These are phyloP conservation scores for Platanus orientalis DNA, from an alignment of 164 flowering plant species.

Conservation along the genomic window DNA sequence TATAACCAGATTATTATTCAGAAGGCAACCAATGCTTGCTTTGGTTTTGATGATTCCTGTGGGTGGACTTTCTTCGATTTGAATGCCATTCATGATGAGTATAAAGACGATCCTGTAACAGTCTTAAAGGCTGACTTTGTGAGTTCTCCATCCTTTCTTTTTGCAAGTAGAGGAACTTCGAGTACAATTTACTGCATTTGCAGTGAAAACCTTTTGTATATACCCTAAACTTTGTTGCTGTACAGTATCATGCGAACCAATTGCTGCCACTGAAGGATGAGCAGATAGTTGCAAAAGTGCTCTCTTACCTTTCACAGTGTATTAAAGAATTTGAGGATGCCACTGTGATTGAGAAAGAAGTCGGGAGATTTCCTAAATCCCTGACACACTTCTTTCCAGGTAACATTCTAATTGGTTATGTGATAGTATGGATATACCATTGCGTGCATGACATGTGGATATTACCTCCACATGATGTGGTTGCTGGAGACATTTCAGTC, in stretches of 20 bases:
- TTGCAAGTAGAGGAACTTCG: background rate
- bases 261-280: conserved; percentile 52
- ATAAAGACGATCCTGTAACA: conserved; percentile 40
- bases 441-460: background rate
- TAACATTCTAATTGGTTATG: conserved; percentile 4
- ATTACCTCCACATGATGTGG: background rate
- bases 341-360: conserved; percentile 32
- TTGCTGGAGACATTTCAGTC: background rate
- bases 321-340: conserved; percentile 39
- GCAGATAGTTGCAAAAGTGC: conserved; percentile 34
- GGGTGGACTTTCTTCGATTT: conserved; percentile 70
- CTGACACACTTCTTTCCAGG: conserved; percentile 65
- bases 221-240: background rate
- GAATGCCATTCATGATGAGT: conserved; percentile 49
- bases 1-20: conserved; percentile 45
- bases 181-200: background rate
- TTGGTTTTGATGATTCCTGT: conserved; percentile 40
- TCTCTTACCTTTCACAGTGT: conserved; percentile 42
- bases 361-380: conserved; percentile 41
- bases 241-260: conserved; percentile 59
- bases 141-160: conserved; percentile 20
- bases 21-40: conserved; percentile 44
- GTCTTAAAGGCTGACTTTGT: conserved; percentile 56
- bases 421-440: background rate
- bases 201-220: background rate